These are phyloP conservation scores for Onygenales sp. DNA, from an alignment of 2,329 filamentous ascomycete genomes.

Conservation along the genomic window DNA sequence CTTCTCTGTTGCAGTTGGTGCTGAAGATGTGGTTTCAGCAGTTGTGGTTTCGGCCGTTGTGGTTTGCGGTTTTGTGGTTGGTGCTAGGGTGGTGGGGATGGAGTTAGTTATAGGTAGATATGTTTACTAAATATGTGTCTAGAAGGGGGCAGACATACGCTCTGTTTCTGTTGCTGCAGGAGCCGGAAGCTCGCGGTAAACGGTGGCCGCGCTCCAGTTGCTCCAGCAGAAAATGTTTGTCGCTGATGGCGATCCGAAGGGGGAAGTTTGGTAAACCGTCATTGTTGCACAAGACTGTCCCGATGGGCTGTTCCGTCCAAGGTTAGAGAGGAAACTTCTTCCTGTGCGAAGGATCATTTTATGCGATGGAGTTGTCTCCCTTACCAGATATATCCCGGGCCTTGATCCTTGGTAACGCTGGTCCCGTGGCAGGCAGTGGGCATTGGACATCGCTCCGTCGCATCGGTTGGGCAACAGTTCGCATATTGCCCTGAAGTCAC, in stretches of 20 bases:
- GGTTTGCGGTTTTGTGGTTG: background rate
- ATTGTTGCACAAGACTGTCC: conserved; percentile 1
- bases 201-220: background rate
- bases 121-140: no score
- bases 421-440: background rate
- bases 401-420: background rate
- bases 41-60: background rate
- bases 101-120: background rate
- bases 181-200: background rate
- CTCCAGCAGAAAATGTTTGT: conserved; percentile 3
- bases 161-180: background rate
- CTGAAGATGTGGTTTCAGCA: background rate
- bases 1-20: background rate
- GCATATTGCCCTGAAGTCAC: conserved; percentile 1
- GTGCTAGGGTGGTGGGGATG: background rate
- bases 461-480: background rate
- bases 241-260: conserved; percentile 1
- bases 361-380: background rate
- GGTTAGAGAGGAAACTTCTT: background rate
- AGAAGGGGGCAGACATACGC: background rate
- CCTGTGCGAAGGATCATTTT: background rate
- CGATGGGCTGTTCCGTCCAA: background rate
- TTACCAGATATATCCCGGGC: background rate
- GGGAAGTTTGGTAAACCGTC: conserved; percentile 1
- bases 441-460: background rate